These are phyloP conservation scores for Polyplosphaeria fusca DNA, from an alignment of 495 filamentous ascomycete species.

Conservation along the genomic window DNA sequence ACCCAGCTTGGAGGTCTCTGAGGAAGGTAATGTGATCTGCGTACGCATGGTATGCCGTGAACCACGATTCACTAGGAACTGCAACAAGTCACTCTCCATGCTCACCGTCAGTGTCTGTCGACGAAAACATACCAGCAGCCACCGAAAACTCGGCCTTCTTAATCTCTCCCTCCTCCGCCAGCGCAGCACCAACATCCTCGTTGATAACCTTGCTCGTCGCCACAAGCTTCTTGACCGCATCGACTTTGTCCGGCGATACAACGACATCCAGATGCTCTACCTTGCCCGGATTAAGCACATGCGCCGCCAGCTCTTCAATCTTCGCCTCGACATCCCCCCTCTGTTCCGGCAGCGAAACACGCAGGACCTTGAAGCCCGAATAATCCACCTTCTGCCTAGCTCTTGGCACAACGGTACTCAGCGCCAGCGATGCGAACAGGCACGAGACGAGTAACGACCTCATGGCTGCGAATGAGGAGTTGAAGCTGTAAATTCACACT, in stretches of 20 bases:
- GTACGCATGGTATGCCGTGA: constrained; percentile 57
- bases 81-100: background rate
- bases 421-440: background rate
- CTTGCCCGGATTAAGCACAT: constrained; percentile 25
- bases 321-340: constrained; percentile 10
- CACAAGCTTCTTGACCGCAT: constrained; percentile 10
- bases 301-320: constrained; percentile 20
- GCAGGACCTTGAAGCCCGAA: constrained; percentile 23
- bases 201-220: constrained; percentile 9
- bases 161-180: constrained; percentile 13
- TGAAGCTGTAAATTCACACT: background rate
- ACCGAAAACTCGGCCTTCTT: background rate
- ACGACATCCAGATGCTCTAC: constrained; percentile 16
- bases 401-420: constrained; percentile 5
- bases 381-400: constrained; percentile 17
- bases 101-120: background rate
- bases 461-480: constrained; percentile 11
- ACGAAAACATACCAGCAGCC: constrained; percentile 5
- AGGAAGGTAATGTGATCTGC: constrained; percentile 55
- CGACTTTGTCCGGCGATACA: constrained; percentile 17
- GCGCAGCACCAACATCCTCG: constrained; percentile 16
- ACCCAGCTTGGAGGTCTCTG: constrained; percentile 47
- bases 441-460: constrained; percentile 13
- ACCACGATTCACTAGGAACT: constrained; percentile 43
- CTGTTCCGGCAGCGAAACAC: constrained; percentile 3